Conservation (phyloP, 352 stramenopile species). For the Phytophthora constricta region DNA sequence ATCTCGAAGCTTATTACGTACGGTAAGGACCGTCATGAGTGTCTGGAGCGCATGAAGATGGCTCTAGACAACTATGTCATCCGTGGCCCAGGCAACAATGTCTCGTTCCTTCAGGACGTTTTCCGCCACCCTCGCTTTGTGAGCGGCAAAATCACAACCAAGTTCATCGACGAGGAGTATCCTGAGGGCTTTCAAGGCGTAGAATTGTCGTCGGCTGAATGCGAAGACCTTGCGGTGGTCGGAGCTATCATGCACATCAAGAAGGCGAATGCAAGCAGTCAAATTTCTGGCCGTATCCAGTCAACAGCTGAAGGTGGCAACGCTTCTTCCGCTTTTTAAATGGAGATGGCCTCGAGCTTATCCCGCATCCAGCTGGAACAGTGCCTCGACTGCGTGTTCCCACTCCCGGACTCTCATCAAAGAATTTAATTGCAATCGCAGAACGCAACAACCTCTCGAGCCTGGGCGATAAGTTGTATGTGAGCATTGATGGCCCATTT, state of each 20-base stretch:
- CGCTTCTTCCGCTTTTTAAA: conserved; percentile 29
- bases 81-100: conserved; percentile 94
- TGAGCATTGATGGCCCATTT: conserved; percentile 68
- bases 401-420: conserved; percentile 27
- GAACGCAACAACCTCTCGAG: conserved; percentile 49
- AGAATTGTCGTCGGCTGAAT: conserved; percentile 61
- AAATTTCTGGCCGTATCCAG: conserved; percentile 42
- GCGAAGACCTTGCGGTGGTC: conserved; percentile 77
- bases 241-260: conserved; percentile 78
- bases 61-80: conserved; percentile 97
- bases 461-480: conserved; percentile 50
- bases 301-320: conserved; percentile 9
- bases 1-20: conserved; percentile 96
- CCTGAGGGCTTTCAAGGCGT: conserved; percentile 94
- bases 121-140: conserved; percentile 91
- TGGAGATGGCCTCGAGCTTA: conserved; percentile 49
- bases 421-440: conserved; percentile 51
- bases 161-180: conserved; percentile 97
- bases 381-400: conserved; percentile 53
- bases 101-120: conserved; percentile 94
- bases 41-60: conserved; percentile 84
- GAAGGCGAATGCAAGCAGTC: conserved; percentile 37
- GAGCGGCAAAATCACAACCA: conserved; percentile 95
- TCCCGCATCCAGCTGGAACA: conserved; percentile 35
- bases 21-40: conserved; percentile 77